These are phyloP conservation scores for Posidonia australis DNA, from an alignment of 106 monocot species.

Conservation along the genomic window DNA sequence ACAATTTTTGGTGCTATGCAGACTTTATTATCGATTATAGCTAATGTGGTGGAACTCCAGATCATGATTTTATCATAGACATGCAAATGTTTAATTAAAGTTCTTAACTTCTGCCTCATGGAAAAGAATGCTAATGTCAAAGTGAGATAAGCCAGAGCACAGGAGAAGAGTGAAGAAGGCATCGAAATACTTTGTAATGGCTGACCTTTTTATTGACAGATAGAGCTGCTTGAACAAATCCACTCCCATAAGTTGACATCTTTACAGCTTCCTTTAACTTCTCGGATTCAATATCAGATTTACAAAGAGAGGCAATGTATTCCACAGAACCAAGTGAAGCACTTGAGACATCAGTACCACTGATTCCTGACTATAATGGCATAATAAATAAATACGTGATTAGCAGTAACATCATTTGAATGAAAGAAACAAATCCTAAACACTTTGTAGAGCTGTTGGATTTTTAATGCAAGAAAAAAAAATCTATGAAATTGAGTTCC, in stretches of 20 bases:
- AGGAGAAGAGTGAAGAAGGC: background rate
- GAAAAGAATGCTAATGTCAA: background rate
- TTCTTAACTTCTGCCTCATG: too few species aligned
- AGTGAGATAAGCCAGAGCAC: background rate
- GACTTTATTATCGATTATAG: too few species aligned
- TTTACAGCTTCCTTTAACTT: conserved; percentile 62
- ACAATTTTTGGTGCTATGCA: too few species aligned
- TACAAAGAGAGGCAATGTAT: conserved; percentile 73
- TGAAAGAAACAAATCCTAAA: too few species aligned
- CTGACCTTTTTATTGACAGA: conserved; percentile 76
- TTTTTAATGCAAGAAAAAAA: too few species aligned
- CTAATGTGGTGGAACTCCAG: too few species aligned
- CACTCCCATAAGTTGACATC: conserved; percentile 54
- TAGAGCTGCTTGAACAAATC: conserved; percentile 90
- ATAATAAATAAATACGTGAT: background rate
- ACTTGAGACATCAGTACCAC: conserved; percentile 31
- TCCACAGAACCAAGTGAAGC: conserved; percentile 95
- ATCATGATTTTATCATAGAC: too few species aligned
- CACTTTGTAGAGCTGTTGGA: background rate
- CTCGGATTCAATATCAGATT: conserved; percentile 52
- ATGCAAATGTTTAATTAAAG: too few species aligned
- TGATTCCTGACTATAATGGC: conserved; percentile 40
- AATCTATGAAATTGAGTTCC: too few species aligned
- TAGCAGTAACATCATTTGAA: background rate
- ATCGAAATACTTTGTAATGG: background rate